Base-by-base conservation (phyloP, 139 green algal species). In the Picochlorum sp. region DNA sequence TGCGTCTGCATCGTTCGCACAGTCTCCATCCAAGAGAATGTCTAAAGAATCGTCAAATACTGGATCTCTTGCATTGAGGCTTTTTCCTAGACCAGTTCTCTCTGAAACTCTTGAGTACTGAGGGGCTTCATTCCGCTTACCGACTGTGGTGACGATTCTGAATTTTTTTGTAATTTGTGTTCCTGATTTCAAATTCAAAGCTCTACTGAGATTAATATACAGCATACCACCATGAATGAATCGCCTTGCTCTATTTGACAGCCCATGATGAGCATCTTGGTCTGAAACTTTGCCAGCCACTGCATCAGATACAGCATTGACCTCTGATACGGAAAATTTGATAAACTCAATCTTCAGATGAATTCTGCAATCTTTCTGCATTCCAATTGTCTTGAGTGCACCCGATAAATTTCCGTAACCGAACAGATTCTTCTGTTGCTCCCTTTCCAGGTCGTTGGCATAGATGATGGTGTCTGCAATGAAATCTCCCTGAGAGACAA, bases 31-130 rank as follows among this genome's bases (percentile, higher is more conserved):
- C n/a, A 78, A 20, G 3, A 73, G 44, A 8, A 78, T 32, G 47
- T 78, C 71, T 1, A 78, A 16, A 10, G 15, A 60, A 37, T 73
- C 50, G 4, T 73, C 71, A 63, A 78, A 78, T 21, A 78, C 52
- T 11, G 71, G 71, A 34, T 66, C 52, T 45, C 26, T n/a, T 1
- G n/a, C 16, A 49, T 73, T 37, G 16, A 63, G 54, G 23, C 26
- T 18, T 26, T 6, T 54, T 49, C 52, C 59, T 41, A 32, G 34
- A 23, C 67, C 62, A 9, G 45, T 55, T 16, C 62, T 44, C 69
- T 76, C 62, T 3, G 69, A 50, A 0, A 52, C 45, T 54, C 65
- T 71, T 0, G 15, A 15, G 23, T 51, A 38, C 30, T 62, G 4
- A 0, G 45, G 32, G 18, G 45, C 20, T 52, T 34, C 63, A 41